phyloP scores from a whole-genome alignment of 371 early-diverging fungal genomes.

The Mortierella sp. region DNA sequence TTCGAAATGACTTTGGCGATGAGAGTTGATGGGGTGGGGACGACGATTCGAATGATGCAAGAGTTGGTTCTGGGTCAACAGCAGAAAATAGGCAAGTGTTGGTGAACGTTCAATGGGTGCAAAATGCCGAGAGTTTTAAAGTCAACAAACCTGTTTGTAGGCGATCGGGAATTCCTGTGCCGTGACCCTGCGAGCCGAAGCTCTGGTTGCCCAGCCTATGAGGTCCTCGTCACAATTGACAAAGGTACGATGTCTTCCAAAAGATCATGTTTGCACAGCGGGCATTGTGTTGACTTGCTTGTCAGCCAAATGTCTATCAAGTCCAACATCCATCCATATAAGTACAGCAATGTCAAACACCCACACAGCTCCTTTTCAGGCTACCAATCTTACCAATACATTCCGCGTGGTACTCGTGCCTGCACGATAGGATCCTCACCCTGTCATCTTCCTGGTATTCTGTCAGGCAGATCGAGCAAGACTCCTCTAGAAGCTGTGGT shows the following conservation, averaged over 20 bases:
- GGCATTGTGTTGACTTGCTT: slow-evolving; percentile 66
- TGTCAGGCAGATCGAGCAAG: slow-evolving; percentile 79
- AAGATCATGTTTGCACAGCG: slow-evolving; percentile 66
- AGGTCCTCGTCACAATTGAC: neutral
- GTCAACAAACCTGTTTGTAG: no score
- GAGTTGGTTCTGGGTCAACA: no score
- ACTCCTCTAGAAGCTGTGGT: slow-evolving; percentile 20
- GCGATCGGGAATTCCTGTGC: no score
- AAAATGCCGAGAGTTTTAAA: no score
- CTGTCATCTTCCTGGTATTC: slow-evolving; percentile 71
- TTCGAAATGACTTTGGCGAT: neutral
- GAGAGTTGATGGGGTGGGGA: no score
- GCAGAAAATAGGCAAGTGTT: no score
- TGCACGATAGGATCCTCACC: slow-evolving; percentile 76
- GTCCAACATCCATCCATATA: neutral
- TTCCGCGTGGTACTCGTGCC: slow-evolving; percentile 84
- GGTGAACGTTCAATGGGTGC: no score
- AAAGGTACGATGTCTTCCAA: slow-evolving; percentile 11
- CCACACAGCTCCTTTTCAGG: no score
- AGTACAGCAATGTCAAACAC: neutral
- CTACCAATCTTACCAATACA: slow-evolving; percentile 74
- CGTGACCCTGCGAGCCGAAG: no score
- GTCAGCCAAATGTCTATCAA: slow-evolving; percentile 65
- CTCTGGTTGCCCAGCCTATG: no score
- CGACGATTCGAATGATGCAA: no score